phyloP scores from a whole-genome alignment of 352 stramenopile genomes.

The Phytophthora uliginosa region DNA sequence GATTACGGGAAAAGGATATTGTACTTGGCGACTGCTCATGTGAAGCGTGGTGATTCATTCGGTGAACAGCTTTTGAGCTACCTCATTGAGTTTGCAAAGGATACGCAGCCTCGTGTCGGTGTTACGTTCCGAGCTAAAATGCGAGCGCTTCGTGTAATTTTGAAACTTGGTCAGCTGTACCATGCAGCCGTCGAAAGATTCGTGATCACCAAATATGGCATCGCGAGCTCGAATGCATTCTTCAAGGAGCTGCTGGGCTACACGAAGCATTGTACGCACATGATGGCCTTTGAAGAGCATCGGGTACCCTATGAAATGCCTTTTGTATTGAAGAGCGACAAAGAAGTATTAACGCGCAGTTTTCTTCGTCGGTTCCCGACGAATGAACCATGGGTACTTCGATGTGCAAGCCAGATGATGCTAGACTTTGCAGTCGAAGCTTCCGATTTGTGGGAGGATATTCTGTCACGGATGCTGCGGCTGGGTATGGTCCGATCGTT shows the following conservation, averaged over 20 bases:
- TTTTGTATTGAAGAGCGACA: conserved; percentile 55
- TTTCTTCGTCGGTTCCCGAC: conserved; percentile 51
- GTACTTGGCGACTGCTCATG: conserved; percentile 33
- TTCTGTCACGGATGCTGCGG: conserved; percentile 56
- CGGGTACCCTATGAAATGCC: conserved; percentile 56
- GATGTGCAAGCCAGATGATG: conserved; percentile 52
- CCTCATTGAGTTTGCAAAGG: conserved; percentile 53
- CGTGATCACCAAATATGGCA: conserved; percentile 32
- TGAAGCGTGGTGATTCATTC: conserved; percentile 26
- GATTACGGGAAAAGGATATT: conserved; percentile 43
- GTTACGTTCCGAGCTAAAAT: conserved; percentile 72
- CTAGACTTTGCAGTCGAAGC: conserved; percentile 63
- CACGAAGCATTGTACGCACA: conserved; percentile 47
- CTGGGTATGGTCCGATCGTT: conserved; percentile 61
- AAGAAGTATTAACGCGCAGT: conserved; percentile 52
- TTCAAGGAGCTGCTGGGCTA: conserved; percentile 48
- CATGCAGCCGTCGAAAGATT: conserved; percentile 28
- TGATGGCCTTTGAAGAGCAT: conserved; percentile 67
- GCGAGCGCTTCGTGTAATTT: conserved; percentile 50
- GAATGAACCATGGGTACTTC: conserved; percentile 46
- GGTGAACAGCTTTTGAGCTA: conserved; percentile 47
- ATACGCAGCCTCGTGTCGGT: conserved; percentile 48
- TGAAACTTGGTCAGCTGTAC: conserved; percentile 41
- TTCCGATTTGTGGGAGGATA: conserved; percentile 54
- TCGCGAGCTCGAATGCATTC: conserved; percentile 23